Evolutionary conservation across 768 basidiomycete species (phyloP), one percentile per base, ranked within the genome.

Genomic region (Cystoderma amianthinum): DNA sequence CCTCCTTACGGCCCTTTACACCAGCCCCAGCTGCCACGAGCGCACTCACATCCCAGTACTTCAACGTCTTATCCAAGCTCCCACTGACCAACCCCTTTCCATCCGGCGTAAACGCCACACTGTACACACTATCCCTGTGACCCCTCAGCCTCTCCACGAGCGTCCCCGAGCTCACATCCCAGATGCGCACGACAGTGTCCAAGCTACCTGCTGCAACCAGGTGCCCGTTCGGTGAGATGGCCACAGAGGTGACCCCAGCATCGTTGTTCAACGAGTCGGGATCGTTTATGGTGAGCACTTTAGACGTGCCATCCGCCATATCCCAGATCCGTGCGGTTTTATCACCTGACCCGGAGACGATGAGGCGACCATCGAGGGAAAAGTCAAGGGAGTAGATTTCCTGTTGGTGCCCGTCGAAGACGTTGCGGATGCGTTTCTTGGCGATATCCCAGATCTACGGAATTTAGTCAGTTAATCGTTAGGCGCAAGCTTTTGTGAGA

Each of bases 341-440:
- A 42, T 70, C 86, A 2, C 90, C 90, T 0, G 85, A 89, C 11
- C 89, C 90, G 4, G 86, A 90, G n/a, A 91, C 85, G 45, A 93
- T 81, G 46, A 83, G 71, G 10, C 78, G 71, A 2, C 91, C 90
- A 48, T 91, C 86, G 7, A 70, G 61, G 2, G 88, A 87, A 59
- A 92, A 93, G 56, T 86, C 88, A 44, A 94, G 79, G 3, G 90
- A 89, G 62, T 94, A 94, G 49, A 94, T 90, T 55, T 93, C 90
- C 55, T 88, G 86, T 51, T 78, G 77, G 62, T 94, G 91, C 2
- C 90, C 91, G 46, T 84, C 80, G 48, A 93, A 88, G 10, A 85
- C 67, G 38, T 74, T 78, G 39, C 79, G 76, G 51, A 92, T 87
- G 23, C 74, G 75, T 49, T 82, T 80, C 52, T 77, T 80, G 36